Evolutionary conservation across 805 yeast genomes (phyloP), one percentile per base, ranked within the genome.

Genomic region (Kazachstania bromeliacearum): DNA sequence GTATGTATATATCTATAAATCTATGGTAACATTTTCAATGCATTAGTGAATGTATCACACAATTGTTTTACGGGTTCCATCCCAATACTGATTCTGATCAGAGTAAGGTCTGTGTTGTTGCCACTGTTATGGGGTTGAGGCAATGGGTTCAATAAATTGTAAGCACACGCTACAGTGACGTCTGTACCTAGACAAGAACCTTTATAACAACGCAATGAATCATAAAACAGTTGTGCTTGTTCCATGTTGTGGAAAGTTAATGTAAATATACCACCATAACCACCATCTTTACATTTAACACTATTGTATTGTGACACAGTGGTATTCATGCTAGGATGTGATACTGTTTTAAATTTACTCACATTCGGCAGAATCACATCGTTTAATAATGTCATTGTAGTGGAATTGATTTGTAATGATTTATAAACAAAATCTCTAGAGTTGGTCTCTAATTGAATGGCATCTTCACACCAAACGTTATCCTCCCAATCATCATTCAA

Each of bases 141-240:
- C 14, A 26, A 9, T 26, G 15, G 28, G 34, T 57, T 87, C 95
- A 88, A 66, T 32, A 88, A 73, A 5, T 95, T 71, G 59, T 88
- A 88, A 7, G 96, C 96, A 55, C 94, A 87, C 4, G 87, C 87
- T 47, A 87, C 65, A 5, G 59, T 55, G 63, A 85, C 84, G 60
- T 83, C 87, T 0, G 95, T 85, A 9, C 96, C 96, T 46, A 87
- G 68, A 12, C 92, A 79, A 3, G 96, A 96, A 2, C 96, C 95
- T 61, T 88, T 88, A 31, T 46, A 45, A 8, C 57, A 28, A 1
- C 50, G 43, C 25, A 59, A 28, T 10, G 73, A 67, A 58, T 88
- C 77, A 63, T 81, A 88, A 57, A 87, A 88, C n/a, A 63, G 63
- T 26, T 69, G 67, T 0, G 95, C 94, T 45, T 73, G 76, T 15